phyloP scores from a whole-genome alignment of 2,329 filamentous ascomycete genomes.

The Scedosporium minutisporum region DNA sequence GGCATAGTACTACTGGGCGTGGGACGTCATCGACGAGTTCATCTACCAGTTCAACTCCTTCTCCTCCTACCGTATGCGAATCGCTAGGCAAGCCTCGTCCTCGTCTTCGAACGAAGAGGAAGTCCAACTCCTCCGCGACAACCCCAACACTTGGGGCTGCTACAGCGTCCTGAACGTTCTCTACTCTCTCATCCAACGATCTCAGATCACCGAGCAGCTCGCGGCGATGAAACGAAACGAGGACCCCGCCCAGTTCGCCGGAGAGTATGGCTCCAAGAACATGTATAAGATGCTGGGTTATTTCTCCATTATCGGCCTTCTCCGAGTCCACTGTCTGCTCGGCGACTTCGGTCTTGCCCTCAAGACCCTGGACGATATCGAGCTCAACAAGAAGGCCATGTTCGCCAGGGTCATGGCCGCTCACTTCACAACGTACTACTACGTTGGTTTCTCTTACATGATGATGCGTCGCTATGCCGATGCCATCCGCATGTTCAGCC shows the following conservation, averaged over 20 bases:
- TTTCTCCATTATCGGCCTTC: conserved; percentile 96
- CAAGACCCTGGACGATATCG: conserved; percentile 98
- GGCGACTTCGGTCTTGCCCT: conserved; percentile 97
- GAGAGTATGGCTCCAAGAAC: conserved; percentile 89
- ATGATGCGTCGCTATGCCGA: conserved; percentile 99
- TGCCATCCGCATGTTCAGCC: conserved; percentile 99
- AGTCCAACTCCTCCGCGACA: conserved; percentile 81
- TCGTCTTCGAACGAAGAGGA: conserved; percentile 74
- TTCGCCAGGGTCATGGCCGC: conserved; percentile 99
- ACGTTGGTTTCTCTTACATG: conserved; percentile 99
- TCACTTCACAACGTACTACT: conserved; percentile 99
- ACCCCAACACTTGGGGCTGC: conserved; percentile 98
- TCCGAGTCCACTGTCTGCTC: conserved; percentile 90
- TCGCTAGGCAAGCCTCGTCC: conserved; percentile 64
- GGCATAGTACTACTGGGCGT: conserved; percentile 91
- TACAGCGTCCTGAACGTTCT: conserved; percentile 99
- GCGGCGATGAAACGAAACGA: conserved; percentile 90
- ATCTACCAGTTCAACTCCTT: conserved; percentile 99
- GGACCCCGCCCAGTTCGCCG: conserved; percentile 77
- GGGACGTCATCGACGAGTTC: conserved; percentile 99
- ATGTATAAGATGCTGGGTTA: conserved; percentile 98
- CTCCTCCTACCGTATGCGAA: conserved; percentile 88
- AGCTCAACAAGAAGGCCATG: conserved; percentile 99
- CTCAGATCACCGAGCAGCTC: conserved; percentile 96
- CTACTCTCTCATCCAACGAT: conserved; percentile 97